phyloP scores from a whole-genome alignment of 495 filamentous ascomycete genomes.

The Xylaria longipes region DNA sequence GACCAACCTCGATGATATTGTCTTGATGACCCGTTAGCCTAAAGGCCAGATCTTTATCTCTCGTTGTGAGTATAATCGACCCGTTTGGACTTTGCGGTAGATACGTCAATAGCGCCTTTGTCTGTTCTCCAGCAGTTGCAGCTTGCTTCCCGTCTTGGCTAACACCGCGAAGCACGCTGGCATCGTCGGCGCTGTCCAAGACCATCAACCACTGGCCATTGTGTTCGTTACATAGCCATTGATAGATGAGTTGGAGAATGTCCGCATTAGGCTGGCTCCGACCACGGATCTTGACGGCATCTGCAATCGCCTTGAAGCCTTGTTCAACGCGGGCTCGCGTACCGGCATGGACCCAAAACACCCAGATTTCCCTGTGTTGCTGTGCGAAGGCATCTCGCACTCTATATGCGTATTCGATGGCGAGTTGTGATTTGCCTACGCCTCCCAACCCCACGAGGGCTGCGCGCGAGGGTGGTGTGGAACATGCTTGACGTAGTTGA shows the following conservation, averaged over 20 bases:
- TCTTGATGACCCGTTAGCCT: slow-evolving; percentile 32
- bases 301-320: slow-evolving; percentile 48
- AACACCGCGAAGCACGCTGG: slow-evolving; percentile 34
- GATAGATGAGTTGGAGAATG: slow-evolving; percentile 43
- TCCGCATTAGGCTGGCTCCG: slow-evolving; percentile 46
- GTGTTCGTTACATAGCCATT: slow-evolving; percentile 48
- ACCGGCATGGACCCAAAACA: slow-evolving; percentile 54
- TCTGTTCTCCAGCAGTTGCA: slow-evolving; percentile 1
- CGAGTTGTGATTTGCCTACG: slow-evolving; percentile 37
- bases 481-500: slow-evolving; percentile 38
- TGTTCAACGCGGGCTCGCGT: slow-evolving; percentile 45
- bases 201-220: slow-evolving; percentile 50
- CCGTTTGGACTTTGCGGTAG: slow-evolving; percentile 51
- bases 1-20: slow-evolving; percentile 32
- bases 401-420: slow-evolving; percentile 49
- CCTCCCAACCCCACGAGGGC: slow-evolving; percentile 37
- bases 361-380: slow-evolving; percentile 25
- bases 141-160: not conserved
- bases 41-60: slow-evolving; percentile 35
- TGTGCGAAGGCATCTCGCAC: slow-evolving; percentile 26
- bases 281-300: slow-evolving; percentile 42
- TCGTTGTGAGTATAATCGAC: slow-evolving; percentile 46
- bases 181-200: slow-evolving; percentile 55
- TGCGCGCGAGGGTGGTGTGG: slow-evolving; percentile 27
- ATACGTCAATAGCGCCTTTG: slow-evolving; percentile 36